Conservation (phyloP, 257 asterid species). For the Nicotiana knightiana region DNA sequence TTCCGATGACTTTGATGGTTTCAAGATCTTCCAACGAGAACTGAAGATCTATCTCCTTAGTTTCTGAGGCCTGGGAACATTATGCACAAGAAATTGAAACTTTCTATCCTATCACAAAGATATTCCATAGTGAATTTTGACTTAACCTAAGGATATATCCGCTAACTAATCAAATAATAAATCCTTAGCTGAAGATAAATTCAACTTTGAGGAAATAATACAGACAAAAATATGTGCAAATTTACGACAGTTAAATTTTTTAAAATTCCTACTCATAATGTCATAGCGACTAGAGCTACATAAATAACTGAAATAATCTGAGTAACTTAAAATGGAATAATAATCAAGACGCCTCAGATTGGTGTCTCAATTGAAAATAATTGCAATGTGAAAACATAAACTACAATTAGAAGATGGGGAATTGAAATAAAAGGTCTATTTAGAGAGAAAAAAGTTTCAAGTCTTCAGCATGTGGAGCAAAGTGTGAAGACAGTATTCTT, state of each 20-base stretch:
- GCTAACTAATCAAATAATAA: neutral
- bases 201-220: neutral
- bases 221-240: neutral
- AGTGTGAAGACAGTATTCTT: too few relatives aligned
- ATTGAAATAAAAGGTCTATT: too few relatives aligned
- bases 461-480: too few relatives aligned
- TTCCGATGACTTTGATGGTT: conserved; percentile 94
- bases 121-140: neutral
- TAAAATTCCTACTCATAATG: neutral
- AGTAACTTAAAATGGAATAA: neutral
- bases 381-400: neutral
- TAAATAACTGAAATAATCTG: neutral
- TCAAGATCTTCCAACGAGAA: conserved; percentile 91
- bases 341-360: neutral
- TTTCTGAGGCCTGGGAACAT: conserved; percentile 49
- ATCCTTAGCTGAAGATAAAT: neutral
- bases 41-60: conserved; percentile 77
- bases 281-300: neutral
- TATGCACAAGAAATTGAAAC: neutral
- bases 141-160: neutral
- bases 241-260: neutral
- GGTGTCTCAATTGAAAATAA: neutral
- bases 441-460: too few relatives aligned
- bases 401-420: neutral
- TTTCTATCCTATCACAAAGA: neutral